Evolutionary conservation across 164 flowering plant genomes (phyloP), one percentile per base, ranked within the genome.

Genomic region (Vitis riparia): DNA sequence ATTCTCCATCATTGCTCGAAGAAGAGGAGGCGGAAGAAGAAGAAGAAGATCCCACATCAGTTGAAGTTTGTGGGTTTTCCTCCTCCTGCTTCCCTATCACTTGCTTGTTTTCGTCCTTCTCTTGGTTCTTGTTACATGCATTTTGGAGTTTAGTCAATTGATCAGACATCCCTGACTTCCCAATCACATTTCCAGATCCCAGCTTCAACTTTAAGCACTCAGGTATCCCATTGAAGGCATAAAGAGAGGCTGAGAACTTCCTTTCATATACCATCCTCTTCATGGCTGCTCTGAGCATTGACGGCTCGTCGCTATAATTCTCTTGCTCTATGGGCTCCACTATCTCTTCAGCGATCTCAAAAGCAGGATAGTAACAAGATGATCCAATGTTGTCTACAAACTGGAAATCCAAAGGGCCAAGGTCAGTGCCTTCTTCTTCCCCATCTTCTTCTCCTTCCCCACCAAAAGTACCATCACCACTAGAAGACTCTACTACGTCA

Each of bases 241-340:
- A 89, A 2, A 88, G 79, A 68, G 91, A 88, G 27, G 91, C 89
- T 8, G 91, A 89, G 68, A 83, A 76, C 71, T 84, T 88, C 75
- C 91, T 78, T 74, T 89, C 94, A 50, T 89, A 88, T 51, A 80
- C 88, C 94, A 89, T 85, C 69, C 87, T 83, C 76, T 80, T 85
- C 84, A 80, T 83, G 32, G 75, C 79, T 55, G 65, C 75, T 70
- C 58, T 63, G 2, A 74, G 48, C 75, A 71, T 74, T 6, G 75
- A 78, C 8, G 78, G 76, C 65, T 75, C 78, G 17, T 65, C 81
- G 1, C 53, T 67, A 16, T 52, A 68, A 47, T 23, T 69, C 69
- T 74, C 84, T 17, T 68, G 58, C 73, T 69, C 75, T 63, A 65
- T 67, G 13, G 77, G 81, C 15, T 65, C 79, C 53, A 73, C 80